These are phyloP conservation scores for Besnoitia besnoiti DNA, from an alignment of 169 alveolate species.

Conservation along the genomic window DNA sequence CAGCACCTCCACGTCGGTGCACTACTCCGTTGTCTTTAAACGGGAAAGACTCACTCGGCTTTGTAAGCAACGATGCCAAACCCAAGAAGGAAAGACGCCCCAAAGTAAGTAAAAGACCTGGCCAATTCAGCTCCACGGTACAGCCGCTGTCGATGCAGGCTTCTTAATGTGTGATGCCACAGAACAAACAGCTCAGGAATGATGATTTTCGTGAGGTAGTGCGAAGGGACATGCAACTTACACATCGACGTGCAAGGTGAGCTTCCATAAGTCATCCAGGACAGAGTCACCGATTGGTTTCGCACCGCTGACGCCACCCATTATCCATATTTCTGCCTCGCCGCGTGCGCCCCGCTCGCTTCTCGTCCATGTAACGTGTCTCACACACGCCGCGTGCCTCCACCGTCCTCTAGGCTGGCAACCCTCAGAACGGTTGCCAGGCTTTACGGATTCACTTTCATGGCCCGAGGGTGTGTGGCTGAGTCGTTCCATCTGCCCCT, in stretches of 20 bases:
- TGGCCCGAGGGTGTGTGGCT: background rate
- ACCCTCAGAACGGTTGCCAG: background rate
- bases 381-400: slow-evolving; percentile 36
- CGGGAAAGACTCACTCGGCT: too few species aligned
- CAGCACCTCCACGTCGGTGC: too few species aligned
- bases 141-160: too few species aligned
- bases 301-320: slow-evolving; percentile 31
- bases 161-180: too few species aligned
- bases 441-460: background rate
- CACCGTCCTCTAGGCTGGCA: slow-evolving; percentile 18
- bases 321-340: background rate
- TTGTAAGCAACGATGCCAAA: too few species aligned
- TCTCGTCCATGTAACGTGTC: background rate
- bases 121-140: too few species aligned
- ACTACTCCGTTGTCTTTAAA: too few species aligned
- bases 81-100: too few species aligned
- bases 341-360: background rate
- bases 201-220: too few species aligned
- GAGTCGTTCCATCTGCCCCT: background rate
- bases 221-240: background rate
- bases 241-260: background rate
- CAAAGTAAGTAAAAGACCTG: too few species aligned
- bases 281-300: background rate
- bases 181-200: too few species aligned
- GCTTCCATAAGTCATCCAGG: background rate